phyloP scores from a whole-genome alignment of 805 yeast species.

The Starmerella potacharoeniae region DNA sequence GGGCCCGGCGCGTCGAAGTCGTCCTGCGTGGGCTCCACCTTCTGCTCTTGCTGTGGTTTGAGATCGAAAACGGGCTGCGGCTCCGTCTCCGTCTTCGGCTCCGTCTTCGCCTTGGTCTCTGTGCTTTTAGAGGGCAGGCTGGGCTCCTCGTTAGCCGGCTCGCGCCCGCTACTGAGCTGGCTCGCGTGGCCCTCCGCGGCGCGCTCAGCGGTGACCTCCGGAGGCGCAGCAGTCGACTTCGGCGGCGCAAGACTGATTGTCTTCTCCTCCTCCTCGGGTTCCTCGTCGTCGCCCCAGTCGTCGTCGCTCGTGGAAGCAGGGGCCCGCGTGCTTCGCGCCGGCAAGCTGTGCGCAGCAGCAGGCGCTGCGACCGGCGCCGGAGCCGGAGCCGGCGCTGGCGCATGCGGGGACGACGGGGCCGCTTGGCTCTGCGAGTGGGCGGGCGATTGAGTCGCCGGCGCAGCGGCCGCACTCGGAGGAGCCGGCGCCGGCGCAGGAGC shows the following conservation, averaged over 20 bases:
- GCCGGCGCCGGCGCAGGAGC: slow-evolving; percentile 21
- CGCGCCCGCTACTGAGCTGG: background rate
- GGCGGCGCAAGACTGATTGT: slow-evolving; percentile 18
- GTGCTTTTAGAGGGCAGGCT: background rate
- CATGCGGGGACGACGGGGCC: slow-evolving; percentile 2
- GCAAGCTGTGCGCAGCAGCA: background rate
- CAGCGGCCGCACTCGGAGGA: slow-evolving; percentile 4
- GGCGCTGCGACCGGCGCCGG: slow-evolving; percentile 2
- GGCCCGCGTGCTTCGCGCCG: background rate
- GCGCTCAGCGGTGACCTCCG: slow-evolving; percentile 1
- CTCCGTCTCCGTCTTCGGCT: background rate
- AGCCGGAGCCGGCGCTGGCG: slow-evolving; percentile 4
- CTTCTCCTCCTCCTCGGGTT: slow-evolving; percentile 21
- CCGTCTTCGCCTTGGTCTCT: background rate
- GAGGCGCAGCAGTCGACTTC: slow-evolving; percentile 1
- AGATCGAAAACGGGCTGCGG: slow-evolving; percentile 2
- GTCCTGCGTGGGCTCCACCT: background rate
- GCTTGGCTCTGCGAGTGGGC: background rate
- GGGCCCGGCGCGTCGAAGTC: background rate
- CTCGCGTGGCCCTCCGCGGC: background rate
- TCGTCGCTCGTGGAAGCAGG: slow-evolving; percentile 10
- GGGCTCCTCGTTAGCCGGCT: background rate
- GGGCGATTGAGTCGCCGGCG: background rate
- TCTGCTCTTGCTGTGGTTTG: slow-evolving; percentile 8
- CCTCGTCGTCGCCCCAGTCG: slow-evolving; percentile 20